A percentile compares a stretch with the other conserved stretches of the same genome.
phyloP scores from a whole-genome alignment of 441 rosid genomes.

The Lepidium campestre region DNA sequence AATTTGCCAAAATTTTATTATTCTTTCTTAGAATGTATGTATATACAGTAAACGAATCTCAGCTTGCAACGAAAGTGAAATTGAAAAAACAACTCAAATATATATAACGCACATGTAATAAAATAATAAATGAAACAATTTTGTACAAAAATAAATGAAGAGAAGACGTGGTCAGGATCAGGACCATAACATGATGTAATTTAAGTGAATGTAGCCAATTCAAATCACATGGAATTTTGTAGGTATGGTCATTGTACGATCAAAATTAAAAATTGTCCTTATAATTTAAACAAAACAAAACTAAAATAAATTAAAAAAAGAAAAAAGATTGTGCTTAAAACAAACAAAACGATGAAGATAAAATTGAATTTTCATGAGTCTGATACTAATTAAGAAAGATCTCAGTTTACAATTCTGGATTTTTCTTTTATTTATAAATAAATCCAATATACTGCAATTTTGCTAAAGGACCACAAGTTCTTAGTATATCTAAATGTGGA shows the following conservation, averaged over 20 bases:
- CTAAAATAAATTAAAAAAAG: too few relatives aligned
- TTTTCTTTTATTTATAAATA: conserved; percentile 9
- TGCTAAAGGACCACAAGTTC: conserved; percentile 23
- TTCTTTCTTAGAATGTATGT: conserved; percentile 13
- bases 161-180: background rate
- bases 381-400: conserved; percentile 24
- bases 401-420: conserved; percentile 24
- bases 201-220: conserved; percentile 26
- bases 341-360: conserved; percentile 14
- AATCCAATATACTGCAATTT: conserved; percentile 13
- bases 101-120: background rate
- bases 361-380: background rate
- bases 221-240: conserved; percentile 20
- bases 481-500: background rate
- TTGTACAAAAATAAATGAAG: conserved; percentile 19
- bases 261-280: conserved; percentile 5
- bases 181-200: conserved; percentile 21
- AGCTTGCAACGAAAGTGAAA: conserved; percentile 6
- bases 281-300: conserved; percentile 18
- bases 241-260: conserved; percentile 20
- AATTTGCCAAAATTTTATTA: background rate
- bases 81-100: background rate
- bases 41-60: background rate
- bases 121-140: background rate
- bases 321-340: conserved; percentile 12